phyloP scores from a whole-genome alignment of 2,329 filamentous ascomycete species.

The Trichoderma brevicompactum region DNA sequence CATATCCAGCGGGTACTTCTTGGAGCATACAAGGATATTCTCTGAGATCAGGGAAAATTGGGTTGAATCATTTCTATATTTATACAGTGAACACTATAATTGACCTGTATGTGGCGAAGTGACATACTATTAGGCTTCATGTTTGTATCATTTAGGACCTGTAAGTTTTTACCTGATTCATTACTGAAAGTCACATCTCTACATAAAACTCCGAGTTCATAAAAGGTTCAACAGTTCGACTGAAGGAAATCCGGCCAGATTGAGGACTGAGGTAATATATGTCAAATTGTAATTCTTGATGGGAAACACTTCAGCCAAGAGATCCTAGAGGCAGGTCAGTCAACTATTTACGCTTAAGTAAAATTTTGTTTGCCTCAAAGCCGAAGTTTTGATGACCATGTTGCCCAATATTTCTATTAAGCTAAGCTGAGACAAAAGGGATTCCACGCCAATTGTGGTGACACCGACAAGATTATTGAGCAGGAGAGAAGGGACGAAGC shows the following conservation, averaged over 20 bases:
- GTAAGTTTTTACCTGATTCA: no score
- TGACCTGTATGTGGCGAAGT: no score
- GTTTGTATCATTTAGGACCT: no score
- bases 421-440: neutral
- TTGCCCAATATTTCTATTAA: neutral
- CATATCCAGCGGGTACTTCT: no score
- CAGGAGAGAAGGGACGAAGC: neutral
- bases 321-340: neutral
- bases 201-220: no score
- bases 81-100: no score
- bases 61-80: no score
- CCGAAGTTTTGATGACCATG: neutral
- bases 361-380: neutral
- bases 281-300: slow-evolving; percentile 6
- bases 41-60: no score
- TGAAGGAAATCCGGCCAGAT: neutral
- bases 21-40: no score
- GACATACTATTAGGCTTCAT: no score
- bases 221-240: neutral
- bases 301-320: slow-evolving; percentile 6
- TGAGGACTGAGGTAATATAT: neutral
- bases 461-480: neutral
- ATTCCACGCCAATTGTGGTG: neutral
- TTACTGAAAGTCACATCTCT: no score
- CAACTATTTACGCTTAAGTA: neutral